Evolutionary conservation across 495 filamentous ascomycete species (phyloP), one percentile per base, ranked within the genome.

Genomic region (Podospora sp.): DNA sequence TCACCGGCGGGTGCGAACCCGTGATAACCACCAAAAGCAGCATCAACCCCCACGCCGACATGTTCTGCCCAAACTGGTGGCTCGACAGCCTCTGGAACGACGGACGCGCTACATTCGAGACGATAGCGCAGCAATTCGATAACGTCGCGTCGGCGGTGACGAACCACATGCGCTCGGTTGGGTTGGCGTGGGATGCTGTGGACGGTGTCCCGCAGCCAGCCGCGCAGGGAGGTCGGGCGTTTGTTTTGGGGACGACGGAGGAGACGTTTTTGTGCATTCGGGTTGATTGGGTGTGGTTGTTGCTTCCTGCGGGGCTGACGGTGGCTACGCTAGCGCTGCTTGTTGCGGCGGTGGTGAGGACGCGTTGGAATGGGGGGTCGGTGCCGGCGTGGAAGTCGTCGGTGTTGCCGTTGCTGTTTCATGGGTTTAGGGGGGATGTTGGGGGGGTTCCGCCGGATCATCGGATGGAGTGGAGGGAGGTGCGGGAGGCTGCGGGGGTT

Each of bases 321-420:
- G 1, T 46, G 0, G 6, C 46, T 1, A 57, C 62, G 35, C 14
- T 59, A 22, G 29, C 20, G 14, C 16, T 65, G 20, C 6, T 59
- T 5, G 33, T 65, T 9, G 33, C 27, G 0, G 5, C 18, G 6
- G 8, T 65, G 5, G 21, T 59, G 22, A 22, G 14, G 63, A 52
- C 56, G 22, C 26, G 50, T 22, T 0, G 1, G 12, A 18, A 24
- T 24, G 49, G 40, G 21, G 20, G 2, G 3, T 2, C 16, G 25
- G 29, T 26, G 33, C 51, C 35, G 16, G 63, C 40, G 33, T 65
- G 63, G 63, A 65, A 65, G 56, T 59, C 63, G 21, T 60, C 55
- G 35, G n/a, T 21, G 56, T 16, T 65, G 22, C 63, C 63, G 63
- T n/a, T 65, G 63, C 16, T 65, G 63, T 65, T 59, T 29, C 56